Percentiles rank a stretch among this genome's conserved stretches.
These are phyloP conservation scores for Gentiana straminea DNA, from an alignment of 257 asterid genomes.

Conservation along the genomic window DNA sequence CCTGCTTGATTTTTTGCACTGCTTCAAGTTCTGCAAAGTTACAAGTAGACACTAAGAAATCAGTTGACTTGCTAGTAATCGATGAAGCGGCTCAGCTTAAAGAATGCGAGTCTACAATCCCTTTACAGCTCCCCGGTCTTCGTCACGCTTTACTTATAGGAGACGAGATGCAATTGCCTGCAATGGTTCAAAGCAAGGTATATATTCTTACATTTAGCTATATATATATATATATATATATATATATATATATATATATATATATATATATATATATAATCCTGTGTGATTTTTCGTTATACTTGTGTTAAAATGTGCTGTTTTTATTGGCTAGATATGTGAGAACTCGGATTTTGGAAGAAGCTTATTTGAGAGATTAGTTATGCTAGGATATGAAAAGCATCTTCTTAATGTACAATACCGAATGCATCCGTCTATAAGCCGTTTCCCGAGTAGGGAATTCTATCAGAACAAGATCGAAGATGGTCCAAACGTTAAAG, in stretches of 20 bases:
- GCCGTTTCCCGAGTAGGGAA: conserved; percentile 56
- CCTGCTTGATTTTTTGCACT: conserved; percentile 50
- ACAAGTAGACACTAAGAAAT: conserved; percentile 16
- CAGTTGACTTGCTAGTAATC: conserved; percentile 44
- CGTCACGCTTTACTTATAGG: conserved; percentile 71
- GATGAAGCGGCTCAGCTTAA: conserved; percentile 91
- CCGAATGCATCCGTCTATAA: conserved; percentile 77
- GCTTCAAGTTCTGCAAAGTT: conserved; percentile 53
- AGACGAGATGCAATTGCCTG: conserved; percentile 75
- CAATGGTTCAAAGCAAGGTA: conserved; percentile 82
- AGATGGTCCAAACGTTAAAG: conserved; percentile 46
- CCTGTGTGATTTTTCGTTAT: no score
- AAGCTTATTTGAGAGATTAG: conserved; percentile 77
- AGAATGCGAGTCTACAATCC: conserved; percentile 68
- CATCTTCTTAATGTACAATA: conserved; percentile 62
- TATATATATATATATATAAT: no score
- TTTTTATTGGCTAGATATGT: conserved; percentile 32
- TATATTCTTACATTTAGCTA: not conserved
- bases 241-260: no score
- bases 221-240: no score
- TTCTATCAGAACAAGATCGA: conserved; percentile 42
- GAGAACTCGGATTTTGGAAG: conserved; percentile 46
- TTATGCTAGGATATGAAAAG: conserved; percentile 33
- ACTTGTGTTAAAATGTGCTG: no score
- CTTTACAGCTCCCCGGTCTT: conserved; percentile 55